Evolutionary conservation across 139 green algal genomes (phyloP).

Genomic region (Chlamydomonas eustigma): DNA sequence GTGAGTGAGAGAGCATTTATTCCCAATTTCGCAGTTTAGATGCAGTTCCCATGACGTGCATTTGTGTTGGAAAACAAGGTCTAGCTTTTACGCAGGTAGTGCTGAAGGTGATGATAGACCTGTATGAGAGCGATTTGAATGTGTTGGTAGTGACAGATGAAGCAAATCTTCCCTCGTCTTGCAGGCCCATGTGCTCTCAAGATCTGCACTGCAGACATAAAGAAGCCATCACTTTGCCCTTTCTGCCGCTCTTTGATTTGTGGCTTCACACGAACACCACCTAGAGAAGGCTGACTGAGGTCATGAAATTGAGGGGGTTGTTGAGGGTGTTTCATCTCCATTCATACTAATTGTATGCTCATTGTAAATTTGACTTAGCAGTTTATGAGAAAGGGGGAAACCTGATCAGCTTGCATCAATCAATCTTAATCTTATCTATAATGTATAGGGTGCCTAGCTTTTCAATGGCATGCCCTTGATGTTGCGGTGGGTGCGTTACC

Average conservation of each 20-base stretch:
- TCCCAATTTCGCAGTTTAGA: too few relatives aligned
- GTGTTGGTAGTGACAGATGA: too few relatives aligned
- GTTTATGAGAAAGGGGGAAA: neutral
- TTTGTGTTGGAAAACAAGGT: too few relatives aligned
- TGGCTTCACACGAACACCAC: neutral
- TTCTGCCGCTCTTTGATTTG: constrained; percentile 3
- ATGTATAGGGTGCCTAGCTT: neutral
- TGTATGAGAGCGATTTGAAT: too few relatives aligned
- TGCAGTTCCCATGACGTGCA: too few relatives aligned
- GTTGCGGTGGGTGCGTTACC: too few relatives aligned
- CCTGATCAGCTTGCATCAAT: neutral
- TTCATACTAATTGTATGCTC: neutral
- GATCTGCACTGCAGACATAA: neutral
- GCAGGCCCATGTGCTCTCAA: constrained; percentile 3
- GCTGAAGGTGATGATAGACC: too few relatives aligned
- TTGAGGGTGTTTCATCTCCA: neutral
- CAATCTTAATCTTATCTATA: neutral
- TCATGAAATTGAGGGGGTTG: neutral
- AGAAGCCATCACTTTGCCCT: neutral
- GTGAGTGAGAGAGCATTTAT: neutral
- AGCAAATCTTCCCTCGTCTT: neutral
- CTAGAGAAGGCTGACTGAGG: neutral
- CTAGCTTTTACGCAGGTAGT: too few relatives aligned
- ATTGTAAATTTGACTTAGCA: neutral
- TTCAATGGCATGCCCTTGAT: too few relatives aligned